Percentiles rank a stretch among this genome's conserved stretches.
phyloP scores from a whole-genome alignment of 768 basidiomycete species.

The Boletus rubropictus region DNA sequence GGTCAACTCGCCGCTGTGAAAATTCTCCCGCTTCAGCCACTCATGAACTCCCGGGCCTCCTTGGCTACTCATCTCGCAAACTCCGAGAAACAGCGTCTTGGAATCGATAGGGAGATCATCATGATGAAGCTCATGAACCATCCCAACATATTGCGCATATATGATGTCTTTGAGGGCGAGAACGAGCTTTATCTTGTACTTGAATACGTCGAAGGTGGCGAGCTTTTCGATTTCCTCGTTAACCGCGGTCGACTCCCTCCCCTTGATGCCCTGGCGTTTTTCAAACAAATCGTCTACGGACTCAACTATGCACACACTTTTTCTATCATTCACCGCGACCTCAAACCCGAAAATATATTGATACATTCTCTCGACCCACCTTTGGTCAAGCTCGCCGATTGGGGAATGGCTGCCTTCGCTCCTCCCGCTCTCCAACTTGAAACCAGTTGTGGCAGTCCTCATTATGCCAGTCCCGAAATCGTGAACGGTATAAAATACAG shows the following conservation, averaged over 20 bases:
- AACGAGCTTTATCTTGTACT: constrained; percentile 88
- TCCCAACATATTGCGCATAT: constrained; percentile 91
- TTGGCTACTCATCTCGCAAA: constrained; percentile 61
- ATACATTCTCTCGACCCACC: constrained; percentile 77
- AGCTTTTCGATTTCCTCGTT: constrained; percentile 94
- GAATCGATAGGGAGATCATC: constrained; percentile 90
- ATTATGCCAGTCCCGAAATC: constrained; percentile 96
- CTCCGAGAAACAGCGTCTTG: constrained; percentile 75
- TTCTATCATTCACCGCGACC: constrained; percentile 95
- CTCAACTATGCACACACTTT: constrained; percentile 96
- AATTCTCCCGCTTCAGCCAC: constrained; percentile 80
- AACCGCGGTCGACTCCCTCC: constrained; percentile 77
- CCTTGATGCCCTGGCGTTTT: constrained; percentile 81
- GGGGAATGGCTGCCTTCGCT: constrained; percentile 97
- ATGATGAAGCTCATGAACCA: constrained; percentile 99
- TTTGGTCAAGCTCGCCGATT: constrained; percentile 93
- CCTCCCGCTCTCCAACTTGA: constrained; percentile 79
- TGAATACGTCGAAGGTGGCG: constrained; percentile 94
- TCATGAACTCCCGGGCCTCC: constrained; percentile 67
- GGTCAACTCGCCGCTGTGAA: constrained; percentile 94
- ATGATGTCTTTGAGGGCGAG: constrained; percentile 92
- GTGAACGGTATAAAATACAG: constrained; percentile 86
- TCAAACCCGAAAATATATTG: constrained; percentile 96
- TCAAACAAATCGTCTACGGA: constrained; percentile 93
- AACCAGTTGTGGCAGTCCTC: constrained; percentile 94